phyloP scores from a whole-genome alignment of 352 stramenopile genomes.

The Pythium rishiriense region DNA sequence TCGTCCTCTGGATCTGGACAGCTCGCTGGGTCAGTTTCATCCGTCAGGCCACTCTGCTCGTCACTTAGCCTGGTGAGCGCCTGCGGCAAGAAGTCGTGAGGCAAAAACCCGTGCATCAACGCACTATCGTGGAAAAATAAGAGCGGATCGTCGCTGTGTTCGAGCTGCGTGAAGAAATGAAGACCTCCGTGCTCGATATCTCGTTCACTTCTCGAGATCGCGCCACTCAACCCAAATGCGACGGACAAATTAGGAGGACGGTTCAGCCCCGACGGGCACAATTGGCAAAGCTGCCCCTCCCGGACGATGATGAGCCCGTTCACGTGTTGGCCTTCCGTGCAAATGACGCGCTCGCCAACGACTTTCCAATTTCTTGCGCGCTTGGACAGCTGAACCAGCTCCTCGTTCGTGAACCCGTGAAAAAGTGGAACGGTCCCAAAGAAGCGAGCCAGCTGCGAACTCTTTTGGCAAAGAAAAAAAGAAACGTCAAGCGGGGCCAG shows the following conservation, averaged over 20 bases:
- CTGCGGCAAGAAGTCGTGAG: constrained; percentile 35
- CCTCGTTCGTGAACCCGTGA: constrained; percentile 27
- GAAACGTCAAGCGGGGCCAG: background rate
- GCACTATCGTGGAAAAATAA: constrained; percentile 47
- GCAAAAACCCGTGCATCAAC: constrained; percentile 54
- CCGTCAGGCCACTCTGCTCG: background rate
- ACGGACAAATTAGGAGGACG: constrained; percentile 47
- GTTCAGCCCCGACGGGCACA: constrained; percentile 39
- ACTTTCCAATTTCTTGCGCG: constrained; percentile 44
- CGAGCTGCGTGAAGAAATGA: constrained; percentile 62
- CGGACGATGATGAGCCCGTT: constrained; percentile 55
- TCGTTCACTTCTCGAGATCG: constrained; percentile 28
- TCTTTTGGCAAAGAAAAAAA: background rate
- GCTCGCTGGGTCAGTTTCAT: background rate
- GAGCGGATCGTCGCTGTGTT: constrained; percentile 46
- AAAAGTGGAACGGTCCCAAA: constrained; percentile 44
- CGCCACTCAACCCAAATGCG: constrained; percentile 50
- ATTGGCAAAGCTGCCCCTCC: constrained; percentile 50
- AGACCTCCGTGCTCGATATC: constrained; percentile 27
- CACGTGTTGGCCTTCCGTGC: constrained; percentile 52
- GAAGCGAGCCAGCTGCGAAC: constrained; percentile 34
- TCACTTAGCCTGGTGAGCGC: constrained; percentile 13
- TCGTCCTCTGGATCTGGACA: background rate
- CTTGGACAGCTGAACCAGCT: constrained; percentile 26
- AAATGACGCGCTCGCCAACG: constrained; percentile 52